Evolutionary conservation across 208 protist species (phyloP), one percentile per base, ranked within the genome.

Genomic region (Endotrypanum monterogeii): DNA sequence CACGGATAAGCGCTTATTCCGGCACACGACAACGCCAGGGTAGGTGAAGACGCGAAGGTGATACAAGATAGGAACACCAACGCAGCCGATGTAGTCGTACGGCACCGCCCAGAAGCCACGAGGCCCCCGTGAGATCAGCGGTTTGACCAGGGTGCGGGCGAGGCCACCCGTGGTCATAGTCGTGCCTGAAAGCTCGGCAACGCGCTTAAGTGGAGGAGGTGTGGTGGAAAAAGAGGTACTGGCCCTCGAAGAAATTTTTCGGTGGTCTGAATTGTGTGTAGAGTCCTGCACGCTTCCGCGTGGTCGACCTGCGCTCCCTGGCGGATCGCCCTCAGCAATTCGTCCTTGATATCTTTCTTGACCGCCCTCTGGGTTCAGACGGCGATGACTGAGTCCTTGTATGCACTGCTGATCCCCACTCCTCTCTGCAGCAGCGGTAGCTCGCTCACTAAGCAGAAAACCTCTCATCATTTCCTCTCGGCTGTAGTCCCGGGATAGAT

Each of bases 21-120:
- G 61, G 67, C 74, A 78, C 76, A 89, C 81, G n/a, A 89, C 37
- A n/a, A 89, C 67, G 20, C 71, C 56, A 6, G 84, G 84, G 71
- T 89, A 89, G 25, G 76, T 72, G 57, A 80, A 83, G 63, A 89
- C 78, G 32, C 84, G 80, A n/a, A 89, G 79, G 50, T 89, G 77
- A 61, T 83, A 83, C 5, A 89, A 74, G 6, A 89, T 60, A 3
- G 80, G 84, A 6, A 80, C 71, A 20, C 74, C 84, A 2, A 89
- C 74, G 28, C 20, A 50, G 1, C 84, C 81, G 16, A 80, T 72
- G 60, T 83, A 55, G 20, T 78, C 78, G 63, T 76, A 82, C 12
- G 79, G 76, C 55, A 89, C 61, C 0, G 74, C 78, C 71, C 81
- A 86, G 71, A 82, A 81, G 57, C 75, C 71, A 12, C 48, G 23